These are phyloP conservation scores for Neurospora terricola DNA, from an alignment of 495 filamentous ascomycete genomes.

Conservation along the genomic window DNA sequence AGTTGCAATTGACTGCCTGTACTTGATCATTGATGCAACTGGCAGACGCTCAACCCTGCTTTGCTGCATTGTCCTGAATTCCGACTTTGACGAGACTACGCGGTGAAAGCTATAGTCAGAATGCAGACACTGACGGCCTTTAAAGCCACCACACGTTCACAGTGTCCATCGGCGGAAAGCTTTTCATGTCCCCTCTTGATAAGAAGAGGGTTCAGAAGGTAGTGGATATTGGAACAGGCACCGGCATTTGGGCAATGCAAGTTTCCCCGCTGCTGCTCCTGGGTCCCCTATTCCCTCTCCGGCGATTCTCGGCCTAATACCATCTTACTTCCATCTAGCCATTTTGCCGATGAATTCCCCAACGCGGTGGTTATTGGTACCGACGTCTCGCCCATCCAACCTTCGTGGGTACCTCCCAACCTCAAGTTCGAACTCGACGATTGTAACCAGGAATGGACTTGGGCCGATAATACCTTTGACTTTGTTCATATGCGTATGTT, in stretches of 20 bases:
- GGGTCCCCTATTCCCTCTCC: neutral
- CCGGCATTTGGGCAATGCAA: conserved; percentile 32
- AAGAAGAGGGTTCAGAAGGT: conserved; percentile 29
- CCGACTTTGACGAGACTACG: neutral
- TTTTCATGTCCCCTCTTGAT: conserved; percentile 45
- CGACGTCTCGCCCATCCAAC: conserved; percentile 38
- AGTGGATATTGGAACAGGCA: conserved; percentile 57
- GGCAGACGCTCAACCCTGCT: neutral
- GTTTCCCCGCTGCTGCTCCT: neutral
- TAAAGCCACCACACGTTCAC: conserved; percentile 20
- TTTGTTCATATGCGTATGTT: conserved; percentile 47
- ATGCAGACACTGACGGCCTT: neutral
- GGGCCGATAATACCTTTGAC: conserved; percentile 40
- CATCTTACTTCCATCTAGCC: conserved; percentile 12
- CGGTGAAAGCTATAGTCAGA: neutral
- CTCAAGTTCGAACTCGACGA: conserved; percentile 40
- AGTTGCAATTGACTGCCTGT: neutral
- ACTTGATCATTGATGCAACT: neutral
- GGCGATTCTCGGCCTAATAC: neutral
- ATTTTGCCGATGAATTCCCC: conserved; percentile 42
- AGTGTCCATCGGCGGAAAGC: conserved; percentile 37
- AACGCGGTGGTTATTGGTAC: conserved; percentile 38
- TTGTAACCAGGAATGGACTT: conserved; percentile 36
- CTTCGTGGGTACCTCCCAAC: conserved; percentile 32
- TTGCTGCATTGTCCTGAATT: neutral